Conservation (phyloP, 345 rosid species). For the Moricandia moricandioides region DNA sequence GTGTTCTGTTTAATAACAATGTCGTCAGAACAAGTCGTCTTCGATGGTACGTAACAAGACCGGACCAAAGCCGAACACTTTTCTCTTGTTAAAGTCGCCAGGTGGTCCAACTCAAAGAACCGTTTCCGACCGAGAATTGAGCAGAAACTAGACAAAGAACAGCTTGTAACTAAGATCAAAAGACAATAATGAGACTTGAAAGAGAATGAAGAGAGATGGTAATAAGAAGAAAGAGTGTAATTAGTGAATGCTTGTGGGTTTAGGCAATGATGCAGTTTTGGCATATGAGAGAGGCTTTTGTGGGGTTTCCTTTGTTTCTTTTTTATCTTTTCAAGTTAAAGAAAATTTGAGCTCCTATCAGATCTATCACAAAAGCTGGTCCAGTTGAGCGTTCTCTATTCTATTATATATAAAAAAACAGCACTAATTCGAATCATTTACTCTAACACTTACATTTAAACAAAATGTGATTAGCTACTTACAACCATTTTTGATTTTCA, state of each 20-base stretch:
- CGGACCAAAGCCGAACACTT: conserved; percentile 66
- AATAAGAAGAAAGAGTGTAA: conserved; percentile 19
- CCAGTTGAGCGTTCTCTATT: not conserved
- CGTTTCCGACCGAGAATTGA: not conserved
- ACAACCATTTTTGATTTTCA: not conserved
- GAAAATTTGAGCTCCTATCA: not conserved
- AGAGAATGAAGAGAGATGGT: conserved; percentile 16
- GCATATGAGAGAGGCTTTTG: conserved; percentile 27
- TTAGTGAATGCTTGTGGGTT: conserved; percentile 31
- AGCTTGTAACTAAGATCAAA: not conserved
- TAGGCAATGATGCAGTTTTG: conserved; percentile 32
- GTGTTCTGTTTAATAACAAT: conserved; percentile 13
- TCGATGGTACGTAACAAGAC: conserved; percentile 66
- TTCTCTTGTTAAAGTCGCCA: conserved; percentile 66
- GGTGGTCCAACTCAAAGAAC: conserved; percentile 36
- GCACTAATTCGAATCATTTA: not conserved
- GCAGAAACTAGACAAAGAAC: too few species aligned
- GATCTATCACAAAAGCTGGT: conserved; percentile 18
- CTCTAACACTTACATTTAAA: not conserved
- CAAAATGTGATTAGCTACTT: not conserved
- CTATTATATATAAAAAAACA: not conserved
- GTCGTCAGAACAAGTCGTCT: conserved; percentile 29
- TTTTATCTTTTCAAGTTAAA: not conserved
- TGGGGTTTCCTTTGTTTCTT: conserved; percentile 30
- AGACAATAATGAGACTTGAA: not conserved